A percentile compares a stretch with the other conserved stretches of the same genome.
These are phyloP conservation scores for Lichenothelia convexa DNA, from an alignment of 495 filamentous ascomycete species.

Conservation along the genomic window DNA sequence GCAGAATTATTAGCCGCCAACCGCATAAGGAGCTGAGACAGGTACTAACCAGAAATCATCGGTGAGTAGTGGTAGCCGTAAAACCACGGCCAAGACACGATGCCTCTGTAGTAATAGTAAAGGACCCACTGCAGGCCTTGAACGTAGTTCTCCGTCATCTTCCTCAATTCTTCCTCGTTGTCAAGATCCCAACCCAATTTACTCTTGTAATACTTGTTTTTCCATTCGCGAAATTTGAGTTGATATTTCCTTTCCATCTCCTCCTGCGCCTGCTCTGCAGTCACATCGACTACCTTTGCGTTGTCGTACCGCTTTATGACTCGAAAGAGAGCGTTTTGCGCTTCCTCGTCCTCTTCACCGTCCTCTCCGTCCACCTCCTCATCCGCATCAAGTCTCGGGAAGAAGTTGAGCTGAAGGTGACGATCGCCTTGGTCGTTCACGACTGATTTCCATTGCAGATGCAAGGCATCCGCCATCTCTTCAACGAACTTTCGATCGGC, in stretches of 20 bases:
- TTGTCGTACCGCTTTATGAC: slow-evolving; percentile 81
- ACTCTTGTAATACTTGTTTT: slow-evolving; percentile 72
- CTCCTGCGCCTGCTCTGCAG: slow-evolving; percentile 55
- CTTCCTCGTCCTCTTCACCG: slow-evolving; percentile 70
- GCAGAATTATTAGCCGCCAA: slow-evolving; percentile 7
- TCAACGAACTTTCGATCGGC: slow-evolving; percentile 84
- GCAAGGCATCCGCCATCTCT: slow-evolving; percentile 65
- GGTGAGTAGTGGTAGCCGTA: slow-evolving; percentile 94
- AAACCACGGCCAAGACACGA: slow-evolving; percentile 98
- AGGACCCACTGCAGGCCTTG: slow-evolving; percentile 97
- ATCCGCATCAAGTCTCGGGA: slow-evolving; percentile 33
- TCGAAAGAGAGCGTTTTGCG: slow-evolving; percentile 60
- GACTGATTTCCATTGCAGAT: slow-evolving; percentile 63
- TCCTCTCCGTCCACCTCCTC: slow-evolving; percentile 36
- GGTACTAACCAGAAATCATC: slow-evolving; percentile 63
- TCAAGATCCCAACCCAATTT: slow-evolving; percentile 85
- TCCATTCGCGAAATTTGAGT: slow-evolving; percentile 76
- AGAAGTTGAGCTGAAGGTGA: slow-evolving; percentile 58
- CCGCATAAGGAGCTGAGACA: neutral
- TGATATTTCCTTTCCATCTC: slow-evolving; percentile 70
- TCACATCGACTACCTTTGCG: slow-evolving; percentile 66
- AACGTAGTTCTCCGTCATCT: slow-evolving; percentile 88
- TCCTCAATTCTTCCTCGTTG: slow-evolving; percentile 61
- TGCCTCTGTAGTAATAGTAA: slow-evolving; percentile 93
- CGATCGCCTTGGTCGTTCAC: slow-evolving; percentile 62